Conservation (phyloP, 768 basidiomycete species). For the Hirschioporus abietinus region DNA sequence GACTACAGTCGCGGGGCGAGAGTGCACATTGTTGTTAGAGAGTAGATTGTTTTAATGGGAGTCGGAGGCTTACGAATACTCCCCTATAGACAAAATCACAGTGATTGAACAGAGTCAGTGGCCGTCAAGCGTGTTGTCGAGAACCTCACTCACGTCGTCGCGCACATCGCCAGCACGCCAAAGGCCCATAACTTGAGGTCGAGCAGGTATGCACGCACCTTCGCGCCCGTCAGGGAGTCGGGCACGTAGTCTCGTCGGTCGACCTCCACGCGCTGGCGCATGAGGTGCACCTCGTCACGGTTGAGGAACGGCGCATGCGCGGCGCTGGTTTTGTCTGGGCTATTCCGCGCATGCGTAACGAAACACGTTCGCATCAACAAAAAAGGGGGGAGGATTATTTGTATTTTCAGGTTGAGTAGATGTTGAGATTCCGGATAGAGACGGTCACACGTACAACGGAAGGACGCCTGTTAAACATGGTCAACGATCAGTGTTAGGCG, state of each 20-base stretch:
- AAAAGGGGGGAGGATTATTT: no score
- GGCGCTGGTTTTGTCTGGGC: slow-evolving; percentile 21
- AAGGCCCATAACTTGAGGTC: slow-evolving; percentile 24
- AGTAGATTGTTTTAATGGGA: not conserved
- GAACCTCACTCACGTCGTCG: slow-evolving; percentile 14
- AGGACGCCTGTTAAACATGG: not conserved
- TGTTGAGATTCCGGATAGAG: not conserved
- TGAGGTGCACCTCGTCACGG: slow-evolving; percentile 18
- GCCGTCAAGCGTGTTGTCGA: not conserved
- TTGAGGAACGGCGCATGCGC: slow-evolving; percentile 16
- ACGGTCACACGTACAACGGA: slow-evolving; percentile 11
- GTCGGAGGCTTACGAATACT: not conserved
- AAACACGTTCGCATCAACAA: no score
- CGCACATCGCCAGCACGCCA: slow-evolving; percentile 18
- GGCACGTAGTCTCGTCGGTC: slow-evolving; percentile 23
- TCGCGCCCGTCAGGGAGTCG: slow-evolving; percentile 19
- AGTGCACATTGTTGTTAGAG: not conserved
- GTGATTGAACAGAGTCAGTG: not conserved
- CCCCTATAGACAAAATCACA: not conserved
- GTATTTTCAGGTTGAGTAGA: not conserved
- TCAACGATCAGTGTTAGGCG: slow-evolving; percentile 20
- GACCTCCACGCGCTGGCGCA: slow-evolving; percentile 19
- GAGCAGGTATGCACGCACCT: slow-evolving; percentile 15
- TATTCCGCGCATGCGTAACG: not conserved
- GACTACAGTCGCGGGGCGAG: not conserved